A percentile compares a stretch with the other conserved stretches of the same genome.
Evolutionary conservation across 345 rosid genomes (phyloP).

Genomic region (Gossypium raimondii): DNA sequence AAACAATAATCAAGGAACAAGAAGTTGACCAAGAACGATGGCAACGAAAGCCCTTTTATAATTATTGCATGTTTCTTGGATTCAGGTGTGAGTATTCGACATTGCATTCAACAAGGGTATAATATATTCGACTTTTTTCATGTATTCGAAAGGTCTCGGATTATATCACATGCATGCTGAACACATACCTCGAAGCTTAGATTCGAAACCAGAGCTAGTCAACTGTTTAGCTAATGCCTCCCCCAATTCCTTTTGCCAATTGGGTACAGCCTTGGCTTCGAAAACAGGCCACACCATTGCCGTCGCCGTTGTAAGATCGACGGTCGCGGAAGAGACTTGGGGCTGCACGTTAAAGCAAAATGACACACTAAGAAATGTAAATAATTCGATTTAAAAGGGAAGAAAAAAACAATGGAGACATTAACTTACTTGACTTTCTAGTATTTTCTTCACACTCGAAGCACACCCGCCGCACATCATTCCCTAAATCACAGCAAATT

Average conservation of each 20-base stretch:
- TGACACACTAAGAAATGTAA: neutral
- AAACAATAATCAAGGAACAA: neutral
- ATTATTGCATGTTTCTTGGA: neutral
- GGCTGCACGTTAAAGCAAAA: conserved; percentile 45
- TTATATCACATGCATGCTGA: too few relatives aligned
- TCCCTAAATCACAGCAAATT: conserved; percentile 45
- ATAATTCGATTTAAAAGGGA: neutral
- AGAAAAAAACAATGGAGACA: neutral
- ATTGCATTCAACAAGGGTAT: too few relatives aligned
- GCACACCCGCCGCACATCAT: conserved; percentile 99
- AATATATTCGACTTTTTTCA: too few relatives aligned
- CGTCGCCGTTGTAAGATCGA: conserved; percentile 86
- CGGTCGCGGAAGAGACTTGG: conserved; percentile 82
- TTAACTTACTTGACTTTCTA: conserved; percentile 79
- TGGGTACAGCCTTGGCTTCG: conserved; percentile 62
- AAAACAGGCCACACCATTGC: conserved; percentile 87
- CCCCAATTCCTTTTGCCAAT: conserved; percentile 81
- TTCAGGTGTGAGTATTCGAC: neutral
- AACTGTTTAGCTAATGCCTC: conserved; percentile 87
- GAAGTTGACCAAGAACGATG: neutral
- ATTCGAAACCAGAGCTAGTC: conserved; percentile 75
- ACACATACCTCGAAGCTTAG: conserved; percentile 67
- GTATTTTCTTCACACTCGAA: conserved; percentile 87
- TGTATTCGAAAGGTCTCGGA: too few relatives aligned
- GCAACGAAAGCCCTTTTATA: conserved; percentile 15